Conservation (phyloP, 2,329 filamentous ascomycete species). For the Paracorniculantispora psalliotae region DNA sequence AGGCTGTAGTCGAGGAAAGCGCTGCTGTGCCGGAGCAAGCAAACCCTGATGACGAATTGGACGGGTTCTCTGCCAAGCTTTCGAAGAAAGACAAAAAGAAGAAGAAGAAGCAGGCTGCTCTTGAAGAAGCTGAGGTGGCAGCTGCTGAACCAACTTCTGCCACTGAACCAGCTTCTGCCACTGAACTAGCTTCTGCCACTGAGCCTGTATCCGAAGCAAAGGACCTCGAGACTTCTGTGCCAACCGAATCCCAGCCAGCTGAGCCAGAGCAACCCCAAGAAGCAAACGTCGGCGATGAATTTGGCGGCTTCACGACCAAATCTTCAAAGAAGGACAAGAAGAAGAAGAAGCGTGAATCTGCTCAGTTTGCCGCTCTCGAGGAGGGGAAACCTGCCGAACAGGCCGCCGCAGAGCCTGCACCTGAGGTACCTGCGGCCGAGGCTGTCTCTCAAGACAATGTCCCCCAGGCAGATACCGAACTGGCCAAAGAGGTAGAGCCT, state of each 20-base stretch:
- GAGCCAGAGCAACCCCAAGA: not conserved
- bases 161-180: too few species aligned
- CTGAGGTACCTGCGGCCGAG: not conserved
- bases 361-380: not conserved
- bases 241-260: not conserved
- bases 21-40: conserved; percentile 1
- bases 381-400: not conserved
- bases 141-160: not conserved
- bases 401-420: not conserved
- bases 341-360: conserved; percentile 13
- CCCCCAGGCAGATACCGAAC: conserved; percentile 15
- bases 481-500: conserved; percentile 18
- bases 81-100: conserved; percentile 30
- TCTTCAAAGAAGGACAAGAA: conserved; percentile 20
- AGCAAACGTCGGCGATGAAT: not conserved
- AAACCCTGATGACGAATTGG: conserved; percentile 24
- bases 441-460: conserved; percentile 7
- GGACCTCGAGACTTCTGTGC: not conserved
- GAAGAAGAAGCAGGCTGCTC: conserved; percentile 19
- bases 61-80: conserved; percentile 25
- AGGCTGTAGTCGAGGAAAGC: conserved; percentile 1
- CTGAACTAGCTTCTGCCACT: not conserved
- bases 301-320: conserved; percentile 3
- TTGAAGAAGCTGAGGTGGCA: conserved; percentile 1
- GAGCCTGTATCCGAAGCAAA: not conserved